phyloP scores from a whole-genome alignment of 768 basidiomycete species.

The Harrya chromipes region DNA sequence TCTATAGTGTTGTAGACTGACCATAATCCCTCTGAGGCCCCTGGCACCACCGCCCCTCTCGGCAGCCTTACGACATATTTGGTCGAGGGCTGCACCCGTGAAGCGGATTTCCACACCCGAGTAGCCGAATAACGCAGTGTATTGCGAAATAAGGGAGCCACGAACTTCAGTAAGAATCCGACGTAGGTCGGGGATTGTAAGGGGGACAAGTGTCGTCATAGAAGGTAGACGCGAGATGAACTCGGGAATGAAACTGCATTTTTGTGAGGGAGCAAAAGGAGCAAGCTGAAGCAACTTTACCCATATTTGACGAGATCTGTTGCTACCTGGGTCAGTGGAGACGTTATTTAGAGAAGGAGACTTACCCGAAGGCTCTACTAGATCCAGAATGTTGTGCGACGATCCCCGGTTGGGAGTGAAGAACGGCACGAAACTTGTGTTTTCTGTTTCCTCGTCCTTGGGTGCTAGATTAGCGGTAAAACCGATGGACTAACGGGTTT shows the following conservation, averaged over 20 bases:
- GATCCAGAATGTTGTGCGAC: constrained; percentile 55
- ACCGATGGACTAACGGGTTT: constrained; percentile 74
- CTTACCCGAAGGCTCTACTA: constrained; percentile 69
- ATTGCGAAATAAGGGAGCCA: constrained; percentile 89
- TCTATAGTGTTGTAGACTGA: constrained; percentile 27
- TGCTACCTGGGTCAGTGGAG: constrained; percentile 1
- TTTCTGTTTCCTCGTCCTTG: constrained; percentile 36
- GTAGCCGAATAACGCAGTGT: constrained; percentile 76
- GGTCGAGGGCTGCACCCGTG: constrained; percentile 74
- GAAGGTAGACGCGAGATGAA: constrained; percentile 93
- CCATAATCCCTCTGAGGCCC: constrained; percentile 88
- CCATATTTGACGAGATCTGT: constrained; percentile 85
- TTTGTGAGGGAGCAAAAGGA: constrained; percentile 3
- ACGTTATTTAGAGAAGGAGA: not conserved
- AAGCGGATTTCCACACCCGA: constrained; percentile 87
- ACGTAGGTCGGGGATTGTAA: constrained; percentile 78
- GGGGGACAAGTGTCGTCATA: constrained; percentile 77
- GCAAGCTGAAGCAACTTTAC: constrained; percentile 30
- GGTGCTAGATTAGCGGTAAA: constrained; percentile 60
- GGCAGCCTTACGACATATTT: constrained; percentile 75
- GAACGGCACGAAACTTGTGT: constrained; percentile 52
- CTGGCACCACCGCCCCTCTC: constrained; percentile 88
- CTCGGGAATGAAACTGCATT: constrained; percentile 82
- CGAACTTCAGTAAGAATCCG: constrained; percentile 91
- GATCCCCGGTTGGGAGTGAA: constrained; percentile 71